Base-by-base conservation (phyloP, 805 yeast species). In the Zygosaccharomyces bailii region DNA sequence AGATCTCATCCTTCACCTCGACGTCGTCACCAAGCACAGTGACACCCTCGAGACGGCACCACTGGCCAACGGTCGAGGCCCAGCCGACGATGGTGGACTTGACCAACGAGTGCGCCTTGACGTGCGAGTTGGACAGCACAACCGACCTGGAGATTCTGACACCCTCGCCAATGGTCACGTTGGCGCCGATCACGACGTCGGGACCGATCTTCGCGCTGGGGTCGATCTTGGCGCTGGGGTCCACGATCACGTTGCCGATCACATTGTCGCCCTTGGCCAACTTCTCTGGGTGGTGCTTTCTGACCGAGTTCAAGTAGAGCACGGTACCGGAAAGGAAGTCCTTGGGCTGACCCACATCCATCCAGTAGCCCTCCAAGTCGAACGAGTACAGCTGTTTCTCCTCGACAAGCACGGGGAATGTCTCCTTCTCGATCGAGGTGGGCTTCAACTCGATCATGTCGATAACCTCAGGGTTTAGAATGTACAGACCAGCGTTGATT, bases 341-440 rank as follows among this genome's bases (percentile, higher is more conserved):
- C 81, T 91, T 93, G 79, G 99, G 99, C 78, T 93, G 99, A 72
- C 99, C 99, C 59, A 93, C 97, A 72, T 93, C 99, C 99, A 93
- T 93, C 99, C 99, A 93, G 86, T 82, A 93, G 56, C 99, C 98
- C 77, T 93, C 97, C 66, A 93, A 81, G 72, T 93, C 99, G 65
- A 86, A 93, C 44, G 98, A 90, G 79, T 83, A 93, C 63, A 93
- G 79, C 50, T 84, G 78, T 66, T 84, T 89, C 67, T 84, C 74
- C 72, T 86, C 95, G 56, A 95, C 97, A 61, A 93, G 80, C 62
- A 76, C 73, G 63, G 99, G 99, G 96, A 93, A 93, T 59, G 97
- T 90, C 79, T 93, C 99, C 84, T 90, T 90, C 79, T 93, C 99
- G 62, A 93, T 93, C 42, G 98, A 91, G 59, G 99, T 93, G 71